Evolutionary conservation across 2,329 filamentous ascomycete genomes (phyloP), one percentile per base, ranked within the genome.

Genomic region (Colletotrichum siamense): DNA sequence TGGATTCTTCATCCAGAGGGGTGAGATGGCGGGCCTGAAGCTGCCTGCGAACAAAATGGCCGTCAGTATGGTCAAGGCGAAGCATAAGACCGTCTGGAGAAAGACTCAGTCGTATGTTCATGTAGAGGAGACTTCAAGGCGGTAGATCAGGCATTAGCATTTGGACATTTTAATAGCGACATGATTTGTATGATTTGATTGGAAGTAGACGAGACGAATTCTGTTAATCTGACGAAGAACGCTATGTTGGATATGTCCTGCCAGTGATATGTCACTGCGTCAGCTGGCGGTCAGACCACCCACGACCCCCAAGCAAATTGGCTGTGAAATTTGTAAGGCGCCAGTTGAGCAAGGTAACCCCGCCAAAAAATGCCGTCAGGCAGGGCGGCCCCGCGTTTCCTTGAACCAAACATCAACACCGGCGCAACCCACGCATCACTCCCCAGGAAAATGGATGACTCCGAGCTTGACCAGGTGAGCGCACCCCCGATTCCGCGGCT

Each of bases 1-100:
- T 82, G 96, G 96, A 1, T 99, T 96, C 86, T 94, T 99, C 76
- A 89, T 98, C 36, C 89, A 88, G 67, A 90, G 94, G 55, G 97
- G 94, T 1, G 89, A 91, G 79, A 91, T 95, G 82, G 81, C 96
- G 76, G 95, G 95, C 2, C 87, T 98, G n/a, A 87, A 91, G 67
- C 93, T 93, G 80, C 91, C 92, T 13, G 88, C 93, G 77, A 97
- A 98, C 82, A 92, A 93, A 80, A 90, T 95, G 88, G 87, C 98
- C 57, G 87, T 94, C 83, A 88, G 93, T 69, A 85, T 96, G 85
- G 92, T 98, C 65, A 92, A 94, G 81, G 94, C 92, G 28, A 96
- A 94, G 86, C 86, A 89, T 8, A 79, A 80, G 39, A 84, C 16
- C 39, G 39, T 44, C 71, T 80, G 32, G 79, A 81, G 63, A 84